phyloP scores from a whole-genome alignment of 1,284 basidiomycete species.

The Quambalaria eucalypti region DNA sequence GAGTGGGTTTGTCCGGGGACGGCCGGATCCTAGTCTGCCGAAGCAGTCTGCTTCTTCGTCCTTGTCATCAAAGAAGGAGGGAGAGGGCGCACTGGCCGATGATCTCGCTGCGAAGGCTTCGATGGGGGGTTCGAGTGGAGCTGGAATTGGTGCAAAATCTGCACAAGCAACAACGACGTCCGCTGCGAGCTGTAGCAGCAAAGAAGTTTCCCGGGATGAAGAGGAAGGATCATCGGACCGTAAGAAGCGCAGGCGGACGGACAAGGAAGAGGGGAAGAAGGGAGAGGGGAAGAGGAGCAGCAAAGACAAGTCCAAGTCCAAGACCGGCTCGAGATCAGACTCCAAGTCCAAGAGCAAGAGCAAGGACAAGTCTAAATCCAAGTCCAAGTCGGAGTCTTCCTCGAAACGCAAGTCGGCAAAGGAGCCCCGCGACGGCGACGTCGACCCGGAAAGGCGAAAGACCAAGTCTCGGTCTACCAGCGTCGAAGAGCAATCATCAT shows the following conservation, averaged over 20 bases:
- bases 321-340: not conserved
- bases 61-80: constrained; percentile 13
- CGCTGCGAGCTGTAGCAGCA: not conserved
- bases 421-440: no score
- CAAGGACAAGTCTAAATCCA: not conserved
- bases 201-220: not conserved
- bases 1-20: constrained; percentile 40
- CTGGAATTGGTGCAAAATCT: not conserved
- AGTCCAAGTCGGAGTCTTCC: no score
- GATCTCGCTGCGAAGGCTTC: not conserved
- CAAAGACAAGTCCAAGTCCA: not conserved
- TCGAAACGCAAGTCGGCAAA: not conserved
- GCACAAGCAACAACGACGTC: no score
- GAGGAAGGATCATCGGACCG: not conserved
- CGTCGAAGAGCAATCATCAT: no score
- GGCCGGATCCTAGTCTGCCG: not conserved
- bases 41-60: not conserved
- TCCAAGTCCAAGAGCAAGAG: not conserved
- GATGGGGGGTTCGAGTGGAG: not conserved
- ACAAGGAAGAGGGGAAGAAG: not conserved
- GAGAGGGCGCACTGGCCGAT: constrained; percentile 8
- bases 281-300: not conserved
- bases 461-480: no score
- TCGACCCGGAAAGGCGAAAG: no score
- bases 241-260: not conserved